Conservation (phyloP, 2,329 filamentous ascomycete genomes). For the Verticillium dahliae region DNA sequence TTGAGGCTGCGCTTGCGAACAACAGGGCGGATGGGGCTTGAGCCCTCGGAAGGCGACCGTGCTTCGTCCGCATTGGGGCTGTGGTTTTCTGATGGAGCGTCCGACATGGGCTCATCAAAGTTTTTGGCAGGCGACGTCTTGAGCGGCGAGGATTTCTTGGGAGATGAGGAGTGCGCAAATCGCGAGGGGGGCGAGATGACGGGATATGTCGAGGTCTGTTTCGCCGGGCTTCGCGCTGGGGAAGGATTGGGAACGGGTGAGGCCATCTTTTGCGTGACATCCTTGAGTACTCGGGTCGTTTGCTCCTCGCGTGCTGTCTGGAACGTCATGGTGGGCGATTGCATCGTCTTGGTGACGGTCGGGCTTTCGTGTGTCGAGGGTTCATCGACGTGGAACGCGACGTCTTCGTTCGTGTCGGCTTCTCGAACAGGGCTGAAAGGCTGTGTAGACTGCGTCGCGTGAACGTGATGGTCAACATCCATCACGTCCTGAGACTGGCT, state of each 20-base stretch:
- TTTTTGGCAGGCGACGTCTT: slow-evolving; percentile 5
- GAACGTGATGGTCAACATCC: slow-evolving; percentile 21
- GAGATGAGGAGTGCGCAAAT: slow-evolving; percentile 10
- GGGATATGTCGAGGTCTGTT: slow-evolving; percentile 3
- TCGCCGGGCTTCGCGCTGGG: slow-evolving; percentile 12
- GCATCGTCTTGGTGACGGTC: slow-evolving; percentile 9
- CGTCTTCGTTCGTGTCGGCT: slow-evolving; percentile 5
- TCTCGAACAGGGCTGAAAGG: slow-evolving; percentile 7
- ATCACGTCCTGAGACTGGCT: slow-evolving; percentile 54
- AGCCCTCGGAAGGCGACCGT: slow-evolving; percentile 60
- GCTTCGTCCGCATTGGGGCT: slow-evolving; percentile 37
- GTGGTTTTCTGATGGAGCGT: slow-evolving; percentile 2
- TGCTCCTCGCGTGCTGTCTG: slow-evolving; percentile 40
- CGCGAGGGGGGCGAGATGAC: slow-evolving; percentile 11
- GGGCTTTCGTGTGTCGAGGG: slow-evolving; percentile 12
- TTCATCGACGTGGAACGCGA: slow-evolving; percentile 12
- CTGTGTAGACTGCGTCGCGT: slow-evolving; percentile 13
- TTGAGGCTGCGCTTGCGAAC: slow-evolving; percentile 92
- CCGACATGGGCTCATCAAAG: slow-evolving; percentile 5
- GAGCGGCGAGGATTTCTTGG: slow-evolving; percentile 14
- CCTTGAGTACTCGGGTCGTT: slow-evolving; percentile 16
- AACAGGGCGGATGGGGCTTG: slow-evolving; percentile 68
- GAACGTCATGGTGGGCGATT: slow-evolving; percentile 30
- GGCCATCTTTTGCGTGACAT: slow-evolving; percentile 5
- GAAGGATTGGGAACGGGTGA: slow-evolving; percentile 11